Base-by-base conservation (phyloP, 2,329 filamentous ascomycete species). In the Aureobasidium namibiae region DNA sequence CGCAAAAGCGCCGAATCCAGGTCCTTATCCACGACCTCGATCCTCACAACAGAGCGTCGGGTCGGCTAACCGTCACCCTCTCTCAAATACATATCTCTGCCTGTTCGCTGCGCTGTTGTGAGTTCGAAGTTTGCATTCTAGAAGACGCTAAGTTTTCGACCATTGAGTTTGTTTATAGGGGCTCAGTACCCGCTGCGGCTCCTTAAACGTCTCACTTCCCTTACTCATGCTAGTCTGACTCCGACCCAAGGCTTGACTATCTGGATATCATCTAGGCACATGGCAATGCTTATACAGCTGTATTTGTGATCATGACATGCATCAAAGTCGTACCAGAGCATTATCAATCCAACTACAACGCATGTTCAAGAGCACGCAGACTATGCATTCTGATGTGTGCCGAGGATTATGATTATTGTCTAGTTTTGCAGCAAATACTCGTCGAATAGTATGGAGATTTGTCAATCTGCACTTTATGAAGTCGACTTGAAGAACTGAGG, bases 401-500 rank as follows among this genome's bases (percentile, higher is more conserved):
- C 2, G 21, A 48, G 11, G n/a, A 49, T 49, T 49, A 49, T 8
- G 6, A 49, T 49, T 49, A 49, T 49, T 13, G 18, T 49, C 46
- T 49, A 36, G 46, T 18, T 49, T 3, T 36, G 36, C 2, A 36
- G 31, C 4, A 14, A 33, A 14, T n/a, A 21, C 45, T 2, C 4
- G 26, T 48, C n/a, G 29, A 8, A 3, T 21, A 13, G 10, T n/a
- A 21, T 11, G 29, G 13, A n/a, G 26, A n/a, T 7, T 6, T 49
- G 18, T 34, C n/a, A 13, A n/a, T 34, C 45, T 34, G 18, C 1
- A 24, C 46, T 24, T n/a, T 34, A 49, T 36, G n/a, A 34, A 24
- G 29, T 49, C 18, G 57, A 53, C 36, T 89, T 94, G 79, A 99
- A 96, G 63, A 96, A 84, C 60, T 95, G 85, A 0, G 94, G 91